Conservation (phyloP, 2,329 filamentous ascomycete genomes). For the Alternaria infectoria region DNA sequence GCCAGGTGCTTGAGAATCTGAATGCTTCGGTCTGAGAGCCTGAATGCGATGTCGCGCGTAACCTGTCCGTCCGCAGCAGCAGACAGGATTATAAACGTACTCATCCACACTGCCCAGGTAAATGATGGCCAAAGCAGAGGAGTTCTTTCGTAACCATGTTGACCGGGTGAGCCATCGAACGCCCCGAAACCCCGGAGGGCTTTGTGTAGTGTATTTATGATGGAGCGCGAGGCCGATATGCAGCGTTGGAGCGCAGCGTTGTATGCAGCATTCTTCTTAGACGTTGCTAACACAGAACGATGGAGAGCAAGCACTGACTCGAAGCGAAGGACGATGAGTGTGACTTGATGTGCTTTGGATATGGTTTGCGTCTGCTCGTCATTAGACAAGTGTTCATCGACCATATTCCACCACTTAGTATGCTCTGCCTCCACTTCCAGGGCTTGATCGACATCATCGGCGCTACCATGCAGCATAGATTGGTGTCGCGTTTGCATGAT, state of each 20-base stretch:
- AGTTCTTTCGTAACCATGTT: slow-evolving; percentile 26
- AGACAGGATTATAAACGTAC: slow-evolving; percentile 28
- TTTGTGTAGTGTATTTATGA: slow-evolving; percentile 33
- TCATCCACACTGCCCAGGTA: slow-evolving; percentile 38
- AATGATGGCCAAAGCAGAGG: slow-evolving; percentile 35
- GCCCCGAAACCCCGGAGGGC: slow-evolving; percentile 29
- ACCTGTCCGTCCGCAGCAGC: slow-evolving; percentile 30
- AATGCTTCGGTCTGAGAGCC: slow-evolving; percentile 24
- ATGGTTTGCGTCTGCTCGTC: slow-evolving; percentile 18
- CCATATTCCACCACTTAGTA: slow-evolving; percentile 34
- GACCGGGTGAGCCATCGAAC: slow-evolving; percentile 30
- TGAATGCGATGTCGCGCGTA: slow-evolving; percentile 20
- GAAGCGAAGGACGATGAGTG: slow-evolving; percentile 30
- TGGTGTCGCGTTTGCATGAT: slow-evolving; percentile 30
- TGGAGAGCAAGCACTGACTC: slow-evolving; percentile 31
- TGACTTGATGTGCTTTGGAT: slow-evolving; percentile 29
- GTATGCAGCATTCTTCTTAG: slow-evolving; percentile 26
- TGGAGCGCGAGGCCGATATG: slow-evolving; percentile 30
- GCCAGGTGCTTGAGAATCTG: slow-evolving; percentile 29
- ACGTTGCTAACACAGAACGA: slow-evolving; percentile 29
- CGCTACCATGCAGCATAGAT: slow-evolving; percentile 9
- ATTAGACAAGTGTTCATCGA: slow-evolving; percentile 32
- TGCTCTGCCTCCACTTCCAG: slow-evolving; percentile 31
- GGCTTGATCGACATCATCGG: slow-evolving; percentile 13
- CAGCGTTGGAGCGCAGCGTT: slow-evolving; percentile 32